These are phyloP conservation scores for Geotrichum reessii DNA, from an alignment of 1,139 yeast genomes.

Conservation along the genomic window DNA sequence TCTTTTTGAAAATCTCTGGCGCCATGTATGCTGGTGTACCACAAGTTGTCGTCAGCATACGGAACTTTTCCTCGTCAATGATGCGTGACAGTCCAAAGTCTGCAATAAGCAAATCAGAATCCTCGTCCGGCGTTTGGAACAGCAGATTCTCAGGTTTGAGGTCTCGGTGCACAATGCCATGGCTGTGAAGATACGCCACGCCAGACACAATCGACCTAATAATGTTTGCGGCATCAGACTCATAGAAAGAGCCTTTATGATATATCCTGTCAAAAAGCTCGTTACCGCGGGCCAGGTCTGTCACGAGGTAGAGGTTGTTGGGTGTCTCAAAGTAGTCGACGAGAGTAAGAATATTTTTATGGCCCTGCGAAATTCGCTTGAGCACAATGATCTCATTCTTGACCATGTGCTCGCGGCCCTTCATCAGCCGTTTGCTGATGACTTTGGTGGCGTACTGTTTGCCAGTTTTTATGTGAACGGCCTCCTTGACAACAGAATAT, in stretches of 20 bases:
- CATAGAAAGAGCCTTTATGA: slow-evolving; percentile 46
- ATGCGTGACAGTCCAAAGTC: slow-evolving; percentile 65
- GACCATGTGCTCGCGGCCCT: slow-evolving; percentile 45
- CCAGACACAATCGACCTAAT: slow-evolving; percentile 46
- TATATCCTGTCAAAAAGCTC: slow-evolving; percentile 62
- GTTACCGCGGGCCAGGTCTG: slow-evolving; percentile 64
- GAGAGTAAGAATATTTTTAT: slow-evolving; percentile 56
- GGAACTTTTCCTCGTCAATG: slow-evolving; percentile 42
- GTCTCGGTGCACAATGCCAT: slow-evolving; percentile 85
- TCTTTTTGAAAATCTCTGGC: slow-evolving; percentile 53
- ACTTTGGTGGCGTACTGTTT: slow-evolving; percentile 41
- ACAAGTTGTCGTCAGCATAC: slow-evolving; percentile 48
- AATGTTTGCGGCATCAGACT: slow-evolving; percentile 48
- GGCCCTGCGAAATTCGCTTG: slow-evolving; percentile 43
- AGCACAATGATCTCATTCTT: slow-evolving; percentile 54
- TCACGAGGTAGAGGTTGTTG: slow-evolving; percentile 53
- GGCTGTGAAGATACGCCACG: slow-evolving; percentile 64
- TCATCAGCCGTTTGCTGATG: slow-evolving; percentile 41
- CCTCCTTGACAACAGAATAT: slow-evolving; percentile 41
- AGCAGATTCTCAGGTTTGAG: slow-evolving; percentile 89
- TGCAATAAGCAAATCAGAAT: slow-evolving; percentile 54
- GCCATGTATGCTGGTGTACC: slow-evolving; percentile 78
- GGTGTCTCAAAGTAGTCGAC: slow-evolving; percentile 67
- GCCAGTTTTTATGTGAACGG: slow-evolving; percentile 38
- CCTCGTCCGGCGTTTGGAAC: slow-evolving; percentile 41